Evolutionary conservation across 768 basidiomycete species (phyloP).

Genomic region (Candolleomyces efflorescens): DNA sequence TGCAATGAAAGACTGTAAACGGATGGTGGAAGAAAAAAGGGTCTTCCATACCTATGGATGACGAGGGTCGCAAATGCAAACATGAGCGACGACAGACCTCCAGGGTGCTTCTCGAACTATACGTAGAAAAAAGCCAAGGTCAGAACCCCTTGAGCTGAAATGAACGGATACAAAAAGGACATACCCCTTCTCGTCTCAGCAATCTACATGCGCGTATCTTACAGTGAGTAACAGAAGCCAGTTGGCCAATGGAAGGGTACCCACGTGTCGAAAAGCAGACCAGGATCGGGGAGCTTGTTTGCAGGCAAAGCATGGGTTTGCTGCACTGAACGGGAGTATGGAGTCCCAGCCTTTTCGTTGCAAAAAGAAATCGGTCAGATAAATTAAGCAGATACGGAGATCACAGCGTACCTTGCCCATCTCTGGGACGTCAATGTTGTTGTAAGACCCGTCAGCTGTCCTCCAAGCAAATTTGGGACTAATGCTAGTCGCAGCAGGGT

Average conservation of each 20-base stretch:
- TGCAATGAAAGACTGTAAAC: conserved; percentile 21
- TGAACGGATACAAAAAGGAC: conserved; percentile 6
- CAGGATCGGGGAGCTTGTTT: conserved; percentile 73
- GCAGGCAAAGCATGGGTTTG: conserved; percentile 59
- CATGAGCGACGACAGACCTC: conserved; percentile 74
- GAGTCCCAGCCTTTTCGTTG: conserved; percentile 54
- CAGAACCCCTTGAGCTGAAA: conserved; percentile 4
- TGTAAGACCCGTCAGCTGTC: conserved; percentile 70
- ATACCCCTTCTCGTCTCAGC: conserved; percentile 57
- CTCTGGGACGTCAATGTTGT: conserved; percentile 66
- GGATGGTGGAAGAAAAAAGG: neutral
- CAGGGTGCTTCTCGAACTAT: conserved; percentile 74
- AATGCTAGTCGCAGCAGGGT: conserved; percentile 70
- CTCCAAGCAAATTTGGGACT: conserved; percentile 64
- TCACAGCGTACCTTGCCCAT: conserved; percentile 52
- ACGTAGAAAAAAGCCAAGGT: neutral
- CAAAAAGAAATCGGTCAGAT: neutral
- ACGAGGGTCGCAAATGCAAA: conserved; percentile 81
- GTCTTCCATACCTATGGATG: conserved; percentile 54
- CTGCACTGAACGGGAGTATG: conserved; percentile 83
- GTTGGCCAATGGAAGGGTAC: conserved; percentile 13
- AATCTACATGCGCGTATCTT: neutral
- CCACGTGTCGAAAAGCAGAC: conserved; percentile 73
- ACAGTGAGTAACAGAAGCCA: neutral
- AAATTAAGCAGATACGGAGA: neutral